Evolutionary conservation across 2,329 filamentous ascomycete species (phyloP).

Genomic region (Myriosclerotinia curreyana): DNA sequence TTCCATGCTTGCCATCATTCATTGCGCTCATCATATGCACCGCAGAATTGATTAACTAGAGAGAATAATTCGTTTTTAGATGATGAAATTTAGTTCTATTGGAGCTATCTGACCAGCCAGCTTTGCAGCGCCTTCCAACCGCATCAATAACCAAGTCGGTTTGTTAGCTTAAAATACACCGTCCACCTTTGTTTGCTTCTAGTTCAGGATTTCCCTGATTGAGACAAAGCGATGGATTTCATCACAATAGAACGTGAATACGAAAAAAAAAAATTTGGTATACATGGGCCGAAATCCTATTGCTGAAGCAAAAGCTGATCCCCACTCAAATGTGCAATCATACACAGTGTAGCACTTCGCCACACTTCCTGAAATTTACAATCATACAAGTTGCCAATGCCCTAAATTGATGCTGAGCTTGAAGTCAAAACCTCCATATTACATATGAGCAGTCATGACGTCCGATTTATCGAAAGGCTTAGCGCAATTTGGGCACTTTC

Average conservation of each 20-base stretch:
- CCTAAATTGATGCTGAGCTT: constrained; percentile 23
- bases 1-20: not conserved
- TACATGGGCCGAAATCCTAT: constrained; percentile 16
- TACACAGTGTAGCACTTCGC: constrained; percentile 31
- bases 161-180: constrained; percentile 15
- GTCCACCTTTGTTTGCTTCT: constrained; percentile 10
- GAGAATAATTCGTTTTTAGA: not conserved
- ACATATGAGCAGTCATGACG: constrained; percentile 69
- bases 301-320: constrained; percentile 27
- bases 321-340: constrained; percentile 35
- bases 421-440: constrained; percentile 26
- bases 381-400: constrained; percentile 21
- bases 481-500: constrained; percentile 94
- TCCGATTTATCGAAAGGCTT: constrained; percentile 89
- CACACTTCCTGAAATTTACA: constrained; percentile 7
- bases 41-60: not conserved
- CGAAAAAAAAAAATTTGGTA: constrained; percentile 24
- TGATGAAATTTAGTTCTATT: constrained; percentile 20
- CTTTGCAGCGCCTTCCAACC: not conserved
- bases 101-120: constrained; percentile 16
- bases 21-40: not conserved
- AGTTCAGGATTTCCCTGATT: not conserved
- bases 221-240: not conserved
- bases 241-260: constrained; percentile 7
- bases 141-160: constrained; percentile 17